Evolutionary conservation across 148 eudicot genomes (phyloP), one percentile per base, ranked within the genome.

Genomic region (Pharnaceum exiguum): DNA sequence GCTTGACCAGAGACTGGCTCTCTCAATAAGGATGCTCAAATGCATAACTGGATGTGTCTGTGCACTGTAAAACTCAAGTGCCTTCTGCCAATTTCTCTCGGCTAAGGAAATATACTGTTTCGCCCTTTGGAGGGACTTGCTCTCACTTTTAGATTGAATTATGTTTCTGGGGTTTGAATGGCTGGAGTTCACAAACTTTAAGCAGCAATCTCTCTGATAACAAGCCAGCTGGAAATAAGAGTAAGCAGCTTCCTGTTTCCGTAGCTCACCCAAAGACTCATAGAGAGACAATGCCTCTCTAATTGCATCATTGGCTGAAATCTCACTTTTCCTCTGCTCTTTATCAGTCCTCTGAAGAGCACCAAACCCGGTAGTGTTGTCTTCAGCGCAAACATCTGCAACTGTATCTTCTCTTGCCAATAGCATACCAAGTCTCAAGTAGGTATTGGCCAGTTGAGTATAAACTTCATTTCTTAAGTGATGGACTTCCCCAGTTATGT

Each of bases 201-300:
- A 71, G 69, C 90, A 83, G 57, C 91, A 75, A 73, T 83, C 85
- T 53, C 88, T 76, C 56, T 88, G 98, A 70, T 79, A 82, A 53
- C 88, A 81, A 70, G 90, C 98, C 23, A 93, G 85, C 63, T 88
- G 98, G 70, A 77, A 85, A 70, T 88, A 76, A 45, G 96, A 95
- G 78, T 77, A 93, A n/a, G 98, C 90, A 45, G 90, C 89, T 77
- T 93, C 98, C 71, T 93, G 98, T 60, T 69, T 83, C 23, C 98
- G 74, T 59, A 83, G 44, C 32, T 85, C 98, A 69, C 98, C 96
- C 51, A 93, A 69, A 16, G 89, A 85, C 59, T 93, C 98, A 59
- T 93, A 93, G 1, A 86, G 24, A 50, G 79, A 76, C 60, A 93
- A 48, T 46, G 99, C 99, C 74, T 85, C 96, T 43, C 83, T 77